A percentile compares a stretch with the other conserved stretches of the same genome.
These are phyloP conservation scores for Phytophthora europaea DNA, from an alignment of 352 stramenopile genomes.

Conservation along the genomic window DNA sequence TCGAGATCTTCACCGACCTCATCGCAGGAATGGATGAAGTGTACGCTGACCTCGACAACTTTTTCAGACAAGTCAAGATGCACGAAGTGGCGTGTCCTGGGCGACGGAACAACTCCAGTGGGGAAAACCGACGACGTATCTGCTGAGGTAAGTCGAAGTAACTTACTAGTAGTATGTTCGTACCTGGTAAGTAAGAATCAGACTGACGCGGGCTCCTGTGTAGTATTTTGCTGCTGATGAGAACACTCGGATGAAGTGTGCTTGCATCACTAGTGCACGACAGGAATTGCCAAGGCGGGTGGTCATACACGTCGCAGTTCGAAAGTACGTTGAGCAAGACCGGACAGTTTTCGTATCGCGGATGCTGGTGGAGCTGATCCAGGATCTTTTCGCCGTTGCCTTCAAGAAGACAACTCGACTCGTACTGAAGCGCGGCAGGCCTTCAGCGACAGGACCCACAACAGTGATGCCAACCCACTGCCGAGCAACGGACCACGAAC, in stretches of 20 bases:
- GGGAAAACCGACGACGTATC: neutral
- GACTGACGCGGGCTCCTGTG: neutral
- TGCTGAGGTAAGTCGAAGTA: slow-evolving; percentile 5
- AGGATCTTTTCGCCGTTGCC: slow-evolving; percentile 5
- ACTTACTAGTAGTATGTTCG: neutral
- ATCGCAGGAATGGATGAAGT: slow-evolving; percentile 18
- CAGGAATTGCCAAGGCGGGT: neutral
- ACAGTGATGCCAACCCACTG: slow-evolving; percentile 22
- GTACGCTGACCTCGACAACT: slow-evolving; percentile 13
- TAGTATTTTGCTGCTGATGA: slow-evolving; percentile 4
- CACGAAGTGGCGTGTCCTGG: slow-evolving; percentile 13
- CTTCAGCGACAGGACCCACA: slow-evolving; percentile 9
- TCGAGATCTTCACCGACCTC: neutral
- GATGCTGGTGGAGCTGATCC: slow-evolving; percentile 13
- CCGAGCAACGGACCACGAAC: slow-evolving; percentile 13
- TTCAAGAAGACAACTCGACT: slow-evolving; percentile 14
- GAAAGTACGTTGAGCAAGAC: slow-evolving; percentile 24
- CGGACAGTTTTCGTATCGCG: slow-evolving; percentile 22
- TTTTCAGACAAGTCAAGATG: slow-evolving; percentile 12
- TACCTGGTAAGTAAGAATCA: neutral
- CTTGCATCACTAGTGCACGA: neutral
- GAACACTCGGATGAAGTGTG: slow-evolving; percentile 18
- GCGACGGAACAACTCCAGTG: slow-evolving; percentile 1
- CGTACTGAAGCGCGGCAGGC: neutral
- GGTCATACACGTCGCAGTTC: neutral